Conservation (phyloP, 176 grass and related monocot genomes). For the Eragrostis curvula region DNA sequence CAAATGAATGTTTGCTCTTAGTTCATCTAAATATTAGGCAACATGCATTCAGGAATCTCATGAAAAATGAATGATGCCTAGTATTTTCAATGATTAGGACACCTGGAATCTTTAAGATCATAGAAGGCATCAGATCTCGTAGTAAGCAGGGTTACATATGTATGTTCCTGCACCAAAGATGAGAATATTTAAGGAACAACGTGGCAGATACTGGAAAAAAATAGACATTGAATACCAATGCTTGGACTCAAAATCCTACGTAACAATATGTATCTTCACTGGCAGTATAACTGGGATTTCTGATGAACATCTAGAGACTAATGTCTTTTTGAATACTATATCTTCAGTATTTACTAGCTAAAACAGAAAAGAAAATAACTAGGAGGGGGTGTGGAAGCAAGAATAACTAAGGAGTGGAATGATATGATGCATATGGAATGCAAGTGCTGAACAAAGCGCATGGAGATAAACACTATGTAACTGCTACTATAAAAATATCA, state of each 20-base stretch:
- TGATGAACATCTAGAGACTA: background rate
- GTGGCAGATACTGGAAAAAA: background rate
- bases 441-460: background rate
- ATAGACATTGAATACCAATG: slow-evolving; percentile 9
- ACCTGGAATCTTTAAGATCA: slow-evolving; percentile 96
- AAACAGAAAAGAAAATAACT: background rate
- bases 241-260: slow-evolving; percentile 1
- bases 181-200: slow-evolving; percentile 38
- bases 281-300: background rate
- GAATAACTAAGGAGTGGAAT: background rate
- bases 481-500: background rate
- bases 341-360: background rate
- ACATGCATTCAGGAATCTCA: background rate
- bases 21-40: slow-evolving; percentile 20
- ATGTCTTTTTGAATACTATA: background rate
- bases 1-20: slow-evolving; percentile 33
- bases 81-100: slow-evolving; percentile 40
- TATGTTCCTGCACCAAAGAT: slow-evolving; percentile 70
- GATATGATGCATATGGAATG: background rate
- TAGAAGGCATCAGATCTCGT: slow-evolving; percentile 89
- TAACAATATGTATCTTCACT: background rate
- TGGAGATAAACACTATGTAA: background rate
- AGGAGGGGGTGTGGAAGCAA: background rate
- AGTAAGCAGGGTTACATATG: slow-evolving; percentile 80
- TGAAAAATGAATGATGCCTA: slow-evolving; percentile 23